Evolutionary conservation across 352 stramenopile species (phyloP), one percentile per base, ranked within the genome.

Genomic region (Blastocystis sp.): DNA sequence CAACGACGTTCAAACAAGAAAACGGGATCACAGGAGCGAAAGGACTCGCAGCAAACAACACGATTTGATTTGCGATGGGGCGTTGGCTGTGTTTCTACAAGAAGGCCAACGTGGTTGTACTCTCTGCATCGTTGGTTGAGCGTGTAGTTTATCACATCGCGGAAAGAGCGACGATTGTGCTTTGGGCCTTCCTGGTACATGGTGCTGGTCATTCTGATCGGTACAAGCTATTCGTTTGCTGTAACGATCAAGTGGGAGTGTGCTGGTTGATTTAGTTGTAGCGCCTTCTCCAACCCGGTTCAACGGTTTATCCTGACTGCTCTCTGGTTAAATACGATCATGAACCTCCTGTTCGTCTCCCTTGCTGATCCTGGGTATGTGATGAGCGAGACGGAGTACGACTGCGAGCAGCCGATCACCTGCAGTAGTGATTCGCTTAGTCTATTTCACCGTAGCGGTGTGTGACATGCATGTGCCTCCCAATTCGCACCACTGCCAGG

Each of bases 281-380:
- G 74, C 21, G 45, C 33, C 3, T 85, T 67, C 21, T 37, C 35
- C 19, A 85, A 85, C 45, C 74, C 55, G 31, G 59, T 69, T 31
- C 74, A 85, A 33, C 50, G 55, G 6, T 67, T 85, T 31, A 50
- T 85, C 37, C 74, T 85, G 0, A 24, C n/a, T 12, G 33, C 70
- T 41, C 61, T 85, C 4, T 66, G 74, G 37, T 60, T 67, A 35
- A 29, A 85, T 12, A 67, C 55, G 10, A 62, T 39, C 16, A 55
- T 85, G 55, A 85, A 85, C 45, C 50, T 63, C 3, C 26, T 85
- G 41, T 45, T 66, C 21, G 33, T 85, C 2, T 62, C 41, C 12
- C 41, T 85, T 29, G 41, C 61, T 24, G 74, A 85, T 85, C 74
- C 74, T 35, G 74, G 74, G 12, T 85, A 67, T 24, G 55, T 85